These are phyloP conservation scores for Saccharomyces hybrid DNA, from an alignment of 1,139 yeast species.

Conservation along the genomic window DNA sequence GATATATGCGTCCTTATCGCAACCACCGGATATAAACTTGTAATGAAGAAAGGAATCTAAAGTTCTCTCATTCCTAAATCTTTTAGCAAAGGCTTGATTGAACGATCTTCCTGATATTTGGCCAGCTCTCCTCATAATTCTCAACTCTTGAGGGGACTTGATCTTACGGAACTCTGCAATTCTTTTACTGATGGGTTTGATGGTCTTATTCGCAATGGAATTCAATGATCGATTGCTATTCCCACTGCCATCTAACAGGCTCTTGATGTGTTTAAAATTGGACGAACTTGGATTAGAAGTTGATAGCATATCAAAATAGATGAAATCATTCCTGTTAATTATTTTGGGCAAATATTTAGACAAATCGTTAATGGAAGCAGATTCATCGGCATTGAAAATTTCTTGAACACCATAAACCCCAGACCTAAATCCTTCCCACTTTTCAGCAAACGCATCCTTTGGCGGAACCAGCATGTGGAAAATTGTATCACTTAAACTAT, in stretches of 20 bases:
- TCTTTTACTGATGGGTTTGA: constrained; percentile 15
- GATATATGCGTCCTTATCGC: constrained; percentile 82
- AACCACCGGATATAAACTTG: constrained; percentile 76
- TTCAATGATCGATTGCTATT: constrained; percentile 19
- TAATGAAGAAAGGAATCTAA: constrained; percentile 79
- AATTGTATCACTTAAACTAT: constrained; percentile 45
- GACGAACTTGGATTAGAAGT: neutral
- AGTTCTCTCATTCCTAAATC: constrained; percentile 65
- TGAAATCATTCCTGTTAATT: constrained; percentile 40
- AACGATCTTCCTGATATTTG: constrained; percentile 76
- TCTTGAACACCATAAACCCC: constrained; percentile 80
- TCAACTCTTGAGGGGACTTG: constrained; percentile 71
- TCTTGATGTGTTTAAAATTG: neutral
- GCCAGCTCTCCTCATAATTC: constrained; percentile 75
- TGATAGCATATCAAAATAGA: constrained; percentile 41
- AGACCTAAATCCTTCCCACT: constrained; percentile 92
- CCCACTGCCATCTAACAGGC: constrained; percentile 20
- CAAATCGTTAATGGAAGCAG: constrained; percentile 44
- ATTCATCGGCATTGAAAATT: constrained; percentile 79
- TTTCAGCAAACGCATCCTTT: constrained; percentile 66
- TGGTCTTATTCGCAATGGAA: constrained; percentile 16
- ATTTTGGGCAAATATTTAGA: constrained; percentile 41
- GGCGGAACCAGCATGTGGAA: constrained; percentile 84
- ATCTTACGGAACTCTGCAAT: constrained; percentile 55
- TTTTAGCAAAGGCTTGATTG: constrained; percentile 68